These are phyloP conservation scores for Yarrowia galli DNA, from an alignment of 1,139 yeast genomes.

Conservation along the genomic window DNA sequence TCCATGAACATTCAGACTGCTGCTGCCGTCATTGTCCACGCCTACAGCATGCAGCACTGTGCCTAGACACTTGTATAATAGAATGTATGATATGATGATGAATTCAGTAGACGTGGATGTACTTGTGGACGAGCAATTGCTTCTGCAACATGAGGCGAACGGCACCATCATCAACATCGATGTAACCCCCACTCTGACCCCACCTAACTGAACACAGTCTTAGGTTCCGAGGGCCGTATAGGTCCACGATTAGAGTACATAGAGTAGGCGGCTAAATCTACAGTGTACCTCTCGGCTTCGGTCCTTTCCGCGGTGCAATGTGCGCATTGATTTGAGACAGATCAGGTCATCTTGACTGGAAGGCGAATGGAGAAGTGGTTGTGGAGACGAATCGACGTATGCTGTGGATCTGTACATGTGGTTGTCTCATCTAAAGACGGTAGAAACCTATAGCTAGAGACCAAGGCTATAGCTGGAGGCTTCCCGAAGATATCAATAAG, in stretches of 20 bases:
- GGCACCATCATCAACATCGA: neutral
- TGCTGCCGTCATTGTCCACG: constrained; percentile 90
- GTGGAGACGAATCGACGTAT: too few species aligned
- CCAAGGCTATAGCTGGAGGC: too few species aligned
- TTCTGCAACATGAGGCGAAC: neutral
- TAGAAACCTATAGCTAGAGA: too few species aligned
- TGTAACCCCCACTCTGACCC: neutral
- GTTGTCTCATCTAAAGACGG: too few species aligned
- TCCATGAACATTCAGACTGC: constrained; percentile 98
- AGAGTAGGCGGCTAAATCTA: constrained; percentile 1
- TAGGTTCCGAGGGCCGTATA: neutral
- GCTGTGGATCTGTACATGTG: too few species aligned
- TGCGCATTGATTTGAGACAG: neutral
- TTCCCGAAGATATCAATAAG: too few species aligned
- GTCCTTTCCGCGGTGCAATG: neutral
- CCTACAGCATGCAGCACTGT: constrained; percentile 79
- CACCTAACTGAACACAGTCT: neutral
- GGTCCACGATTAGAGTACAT: neutral
- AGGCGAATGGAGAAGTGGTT: neutral
- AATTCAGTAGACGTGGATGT: too few species aligned
- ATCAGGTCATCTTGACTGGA: neutral
- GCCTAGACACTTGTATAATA: constrained; percentile 18
- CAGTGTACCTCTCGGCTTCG: neutral
- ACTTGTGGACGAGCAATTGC: too few species aligned
- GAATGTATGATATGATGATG: constrained; percentile 15